Evolutionary conservation across 805 yeast species (phyloP), one percentile per base, ranked within the genome.

Genomic region (Priceomyces fermenticarens): DNA sequence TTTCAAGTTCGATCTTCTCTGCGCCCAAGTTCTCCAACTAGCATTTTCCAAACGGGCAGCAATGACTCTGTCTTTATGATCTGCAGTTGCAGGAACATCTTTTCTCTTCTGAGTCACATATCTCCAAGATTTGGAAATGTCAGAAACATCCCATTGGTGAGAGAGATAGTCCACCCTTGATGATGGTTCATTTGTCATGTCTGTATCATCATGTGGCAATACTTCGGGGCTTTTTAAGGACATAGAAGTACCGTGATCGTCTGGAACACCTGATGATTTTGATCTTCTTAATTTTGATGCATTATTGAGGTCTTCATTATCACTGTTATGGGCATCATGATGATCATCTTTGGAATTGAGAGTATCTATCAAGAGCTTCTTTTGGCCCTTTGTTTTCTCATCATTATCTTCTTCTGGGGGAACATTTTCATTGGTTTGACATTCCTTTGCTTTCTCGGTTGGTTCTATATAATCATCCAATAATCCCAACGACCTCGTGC

Each of bases 11-110:
- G 77, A 75, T 50, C 84, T 77, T 38, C 86, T 73, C 63, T 90
- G 89, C 10, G 91, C 85, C 97, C 97, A 91, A 13, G 96, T 88
- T 57, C 98, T 76, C 97, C 97, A 91, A 37, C 87, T 75, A 11
- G 96, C 91, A 43, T 67, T 67, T 42, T 68, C 73, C 30, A 67
- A 51, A 15, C 72, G 48, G 8, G 70, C 70, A n/a, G 70, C 58
- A 46, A 69, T 66, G 30, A 96, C 95, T 45, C 87, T 85, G 12
- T 32, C 35, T 20, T 20, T 20, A 20, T 20, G 25, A 20, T 20
- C 25, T 20, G 25, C 25, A 5, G 25, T 20, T 20, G 25, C 25
- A 20, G 25, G 25, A 20, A 20, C 25, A 56, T 87, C 91, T 46
- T 86, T 86, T 35, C 95, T 77, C 52, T 85, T 81, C 46, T 80